Base-by-base conservation (phyloP, 108 stramenopile species). In the Nannochloropsis salina region DNA sequence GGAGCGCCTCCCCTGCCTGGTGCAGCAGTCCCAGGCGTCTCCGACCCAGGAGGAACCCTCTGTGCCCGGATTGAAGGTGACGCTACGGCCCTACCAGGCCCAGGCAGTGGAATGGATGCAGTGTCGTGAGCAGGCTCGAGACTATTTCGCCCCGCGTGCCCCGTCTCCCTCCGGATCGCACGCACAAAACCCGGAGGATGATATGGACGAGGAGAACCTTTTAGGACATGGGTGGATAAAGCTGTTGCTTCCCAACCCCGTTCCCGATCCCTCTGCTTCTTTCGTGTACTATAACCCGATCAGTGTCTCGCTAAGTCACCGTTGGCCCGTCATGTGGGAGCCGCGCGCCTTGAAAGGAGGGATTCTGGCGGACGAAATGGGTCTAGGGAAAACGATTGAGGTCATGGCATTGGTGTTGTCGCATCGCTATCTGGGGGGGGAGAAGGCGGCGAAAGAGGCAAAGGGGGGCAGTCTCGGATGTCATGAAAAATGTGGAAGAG, bases 291-390 rank as follows among this genome's bases (percentile, higher is more conserved):
- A 74, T n/a, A 74, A 74, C 61, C 61, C 61, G 4, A 8, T 74
- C 61, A 74, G n/a, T n/a, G 61, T 74, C 8, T 74, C 61, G 20
- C 2, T 74, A n/a, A 74, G 20, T 15, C 61, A n/a, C 20, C 61
- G 20, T 74, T n/a, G 20, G 15, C n/a, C 61, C n/a, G 15, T n/a
- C 61, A n/a, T n/a, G 3, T 74, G 61, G 61, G 61, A 74, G 61
- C 61, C 61, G 15, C 6, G 61, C 20, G 8, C 4, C 8, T n/a
- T 74, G 3, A 74, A 74, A n/a, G 61, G 61, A 2, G 96, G 97
- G 2, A 97, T 99, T 86, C 86, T 99, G 44, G 98, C 96, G 1
- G 98, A 99, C 90, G 98, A 98, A 90, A 95, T 97, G 94, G 93
- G 95, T 40, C 83, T 93, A 42, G 93, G 95, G n/a, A 95, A 96